Evolutionary conservation across 2,329 filamentous ascomycete species (phyloP), one percentile per base, ranked within the genome.

Genomic region (Colletotrichum shisoi): DNA sequence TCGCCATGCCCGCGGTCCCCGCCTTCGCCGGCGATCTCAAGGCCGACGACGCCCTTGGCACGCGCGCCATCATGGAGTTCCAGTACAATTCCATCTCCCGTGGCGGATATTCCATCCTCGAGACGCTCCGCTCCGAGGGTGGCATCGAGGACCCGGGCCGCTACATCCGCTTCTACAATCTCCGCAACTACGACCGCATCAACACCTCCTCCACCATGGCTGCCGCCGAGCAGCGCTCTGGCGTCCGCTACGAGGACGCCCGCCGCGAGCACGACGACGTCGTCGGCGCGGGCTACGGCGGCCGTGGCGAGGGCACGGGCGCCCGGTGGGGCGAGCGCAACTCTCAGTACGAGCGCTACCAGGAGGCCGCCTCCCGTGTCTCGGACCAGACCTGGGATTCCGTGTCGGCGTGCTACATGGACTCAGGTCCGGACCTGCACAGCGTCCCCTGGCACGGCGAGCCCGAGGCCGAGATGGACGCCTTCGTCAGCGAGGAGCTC

Each of bases 41-140:
- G 72, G 84, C 84, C 0, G 89, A 94, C 59, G 89, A 86, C 24
- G 88, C 90, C 9, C 81, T 94, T 1, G 90, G 91, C 24, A 95
- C 92, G 0, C 84, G 92, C 42, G 92, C 91, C 5, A 94, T 96
- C 73, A 94, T 95, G 90, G 91, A 95, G 75, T 94, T 91, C 76
- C 92, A 95, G 75, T 94, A 95, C 78, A 83, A 87, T 73, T 90
- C 87, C 58, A 95, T 95, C 79, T 91, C 87, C 76, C 87, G 91
- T 42, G 91, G 91, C 39, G 91, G 90, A 3, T 80, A 91, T 75
- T 91, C 88, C 66, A 95, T 96, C 75, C 89, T 94, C 74, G 91
- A 94, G 76, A 83, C 83, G 52, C 84, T 94, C 59, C 81, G 82
- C 19, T 81, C 84, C 62, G 84, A 85, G 39, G 91, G 91, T 3